phyloP scores from a whole-genome alignment of 495 filamentous ascomycete genomes.

The Lasiosphaeris hirsuta region DNA sequence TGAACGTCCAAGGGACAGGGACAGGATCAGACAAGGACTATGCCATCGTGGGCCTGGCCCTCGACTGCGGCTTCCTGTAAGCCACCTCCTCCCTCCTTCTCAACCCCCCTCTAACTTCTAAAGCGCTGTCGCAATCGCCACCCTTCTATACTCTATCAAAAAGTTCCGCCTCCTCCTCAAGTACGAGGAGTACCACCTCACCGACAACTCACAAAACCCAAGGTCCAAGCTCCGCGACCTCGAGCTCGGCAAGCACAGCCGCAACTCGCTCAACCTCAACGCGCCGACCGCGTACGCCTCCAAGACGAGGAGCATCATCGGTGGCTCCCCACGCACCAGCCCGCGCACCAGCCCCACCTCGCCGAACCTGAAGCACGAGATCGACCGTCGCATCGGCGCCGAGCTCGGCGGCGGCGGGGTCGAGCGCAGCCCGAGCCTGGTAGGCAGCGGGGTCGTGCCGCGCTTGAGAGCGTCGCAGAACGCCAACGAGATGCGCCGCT shows the following conservation, averaged over 20 bases:
- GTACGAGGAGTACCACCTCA: conserved; percentile 44
- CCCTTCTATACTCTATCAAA: conserved; percentile 37
- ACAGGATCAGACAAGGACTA: conserved; percentile 47
- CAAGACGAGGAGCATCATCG: conserved; percentile 3
- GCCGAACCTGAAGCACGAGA: conserved; percentile 22
- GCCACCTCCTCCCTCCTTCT: neutral
- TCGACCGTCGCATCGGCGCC: conserved; percentile 34
- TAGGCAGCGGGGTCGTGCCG: conserved; percentile 24
- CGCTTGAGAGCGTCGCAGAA: conserved; percentile 11
- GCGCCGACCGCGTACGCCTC: conserved; percentile 12
- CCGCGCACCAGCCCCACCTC: neutral
- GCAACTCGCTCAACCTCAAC: conserved; percentile 13
- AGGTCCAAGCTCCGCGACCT: conserved; percentile 6
- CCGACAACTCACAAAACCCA: conserved; percentile 33
- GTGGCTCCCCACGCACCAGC: neutral
- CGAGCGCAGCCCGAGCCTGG: conserved; percentile 8
- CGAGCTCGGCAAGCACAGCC: conserved; percentile 23
- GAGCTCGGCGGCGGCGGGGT: conserved; percentile 8
- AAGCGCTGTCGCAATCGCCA: conserved; percentile 33
- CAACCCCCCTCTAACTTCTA: neutral
- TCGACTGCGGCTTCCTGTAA: conserved; percentile 43
- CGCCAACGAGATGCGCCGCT: conserved; percentile 6
- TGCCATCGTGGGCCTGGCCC: conserved; percentile 38
- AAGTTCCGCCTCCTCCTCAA: conserved; percentile 39
- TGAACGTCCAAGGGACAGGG: conserved; percentile 31